phyloP scores from a whole-genome alignment of 306 rosid genomes.

The Corylus americana region DNA sequence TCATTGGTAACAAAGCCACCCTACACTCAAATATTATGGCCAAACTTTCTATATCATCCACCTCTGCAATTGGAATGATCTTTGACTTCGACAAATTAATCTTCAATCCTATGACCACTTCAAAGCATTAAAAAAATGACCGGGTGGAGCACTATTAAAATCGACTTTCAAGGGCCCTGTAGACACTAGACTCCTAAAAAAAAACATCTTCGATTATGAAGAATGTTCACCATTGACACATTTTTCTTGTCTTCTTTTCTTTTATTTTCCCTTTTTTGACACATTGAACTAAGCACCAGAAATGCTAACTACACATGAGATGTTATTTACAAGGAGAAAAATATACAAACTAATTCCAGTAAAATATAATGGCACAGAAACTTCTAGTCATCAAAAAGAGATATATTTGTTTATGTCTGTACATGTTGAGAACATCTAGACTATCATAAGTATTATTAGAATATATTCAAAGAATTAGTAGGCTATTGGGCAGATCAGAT shows the following conservation, averaged over 20 bases:
- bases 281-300: neutral
- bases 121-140: too few species aligned
- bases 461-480: neutral
- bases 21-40: too few species aligned
- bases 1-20: too few species aligned
- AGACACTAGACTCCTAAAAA: too few species aligned
- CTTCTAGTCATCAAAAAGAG: neutral
- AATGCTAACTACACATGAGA: neutral
- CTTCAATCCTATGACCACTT: too few species aligned
- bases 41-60: too few species aligned
- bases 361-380: neutral
- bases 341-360: neutral
- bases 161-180: too few species aligned
- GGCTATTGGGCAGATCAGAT: neutral
- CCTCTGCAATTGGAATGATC: too few species aligned
- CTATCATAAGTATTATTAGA: neutral
- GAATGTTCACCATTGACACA: too few species aligned
- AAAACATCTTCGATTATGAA: too few species aligned
- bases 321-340: neutral
- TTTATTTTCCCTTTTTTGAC: neutral
- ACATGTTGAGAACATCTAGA: neutral
- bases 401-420: neutral
- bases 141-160: too few species aligned
- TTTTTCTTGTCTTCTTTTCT: neutral
- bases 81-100: too few species aligned